These are phyloP conservation scores for Exophiala mesophila DNA, from an alignment of 2,329 filamentous ascomycete genomes.

Conservation along the genomic window DNA sequence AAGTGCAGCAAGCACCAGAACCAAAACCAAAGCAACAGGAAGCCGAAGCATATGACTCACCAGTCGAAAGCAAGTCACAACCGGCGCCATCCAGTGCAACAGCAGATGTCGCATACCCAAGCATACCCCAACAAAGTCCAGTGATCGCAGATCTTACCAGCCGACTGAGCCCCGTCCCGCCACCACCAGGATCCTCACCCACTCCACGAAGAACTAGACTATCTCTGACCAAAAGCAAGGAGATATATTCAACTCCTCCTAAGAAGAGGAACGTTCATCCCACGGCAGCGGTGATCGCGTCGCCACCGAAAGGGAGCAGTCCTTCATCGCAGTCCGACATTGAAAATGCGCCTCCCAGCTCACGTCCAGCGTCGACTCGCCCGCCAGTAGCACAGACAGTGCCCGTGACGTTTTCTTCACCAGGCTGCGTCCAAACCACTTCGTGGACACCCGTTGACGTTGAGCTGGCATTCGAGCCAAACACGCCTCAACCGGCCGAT, in stretches of 20 bases:
- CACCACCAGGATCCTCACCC: conserved; percentile 14
- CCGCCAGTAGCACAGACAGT: conserved; percentile 28
- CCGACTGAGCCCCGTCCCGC: conserved; percentile 11
- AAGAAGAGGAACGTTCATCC: too few relatives aligned
- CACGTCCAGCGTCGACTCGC: conserved; percentile 50
- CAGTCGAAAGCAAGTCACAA: conserved; percentile 44
- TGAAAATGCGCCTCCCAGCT: conserved; percentile 72
- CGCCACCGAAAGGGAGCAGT: conserved; percentile 6
- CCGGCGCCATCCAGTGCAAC: conserved; percentile 29
- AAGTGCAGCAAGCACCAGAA: conserved; percentile 1
- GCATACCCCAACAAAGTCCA: conserved; percentile 12
- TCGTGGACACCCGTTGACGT: conserved; percentile 74
- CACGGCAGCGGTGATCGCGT: too few relatives aligned
- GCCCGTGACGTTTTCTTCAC: conserved; percentile 56
- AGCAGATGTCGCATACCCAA: conserved; percentile 14
- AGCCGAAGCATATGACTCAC: not conserved
- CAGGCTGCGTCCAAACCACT: conserved; percentile 37
- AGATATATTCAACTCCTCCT: conserved; percentile 2
- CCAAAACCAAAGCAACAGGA: conserved; percentile 5
- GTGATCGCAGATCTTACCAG: conserved; percentile 6
- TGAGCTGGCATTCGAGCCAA: conserved; percentile 59
- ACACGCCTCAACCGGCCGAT: conserved; percentile 44
- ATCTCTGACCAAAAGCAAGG: too few relatives aligned
- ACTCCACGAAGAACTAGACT: conserved; percentile 11
- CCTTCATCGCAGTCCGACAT: conserved; percentile 52